Evolutionary conservation across 2,329 filamentous ascomycete species (phyloP).

Genomic region (Talaromyces sp.): DNA sequence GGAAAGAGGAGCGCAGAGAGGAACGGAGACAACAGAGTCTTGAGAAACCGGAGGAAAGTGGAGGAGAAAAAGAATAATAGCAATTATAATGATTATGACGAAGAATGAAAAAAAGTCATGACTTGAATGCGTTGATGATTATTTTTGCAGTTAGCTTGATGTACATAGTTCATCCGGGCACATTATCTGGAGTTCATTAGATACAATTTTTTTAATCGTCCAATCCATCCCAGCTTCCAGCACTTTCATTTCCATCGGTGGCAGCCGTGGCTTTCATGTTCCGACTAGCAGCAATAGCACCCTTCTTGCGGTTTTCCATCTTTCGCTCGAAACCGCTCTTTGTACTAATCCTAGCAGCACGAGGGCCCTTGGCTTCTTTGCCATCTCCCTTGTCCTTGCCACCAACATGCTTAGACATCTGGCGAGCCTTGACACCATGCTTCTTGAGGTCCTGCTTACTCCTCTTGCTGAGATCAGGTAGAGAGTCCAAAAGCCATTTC

Average conservation of each 20-base stretch:
- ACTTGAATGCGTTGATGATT: constrained; percentile 20
- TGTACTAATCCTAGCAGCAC: constrained; percentile 68
- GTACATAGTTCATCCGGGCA: not conserved
- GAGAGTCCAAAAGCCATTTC: constrained; percentile 83
- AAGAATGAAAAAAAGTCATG: constrained; percentile 7
- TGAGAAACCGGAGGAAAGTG: not conserved
- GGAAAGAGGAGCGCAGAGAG: no score
- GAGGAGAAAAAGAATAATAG: not conserved
- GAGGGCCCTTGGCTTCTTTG: constrained; percentile 45
- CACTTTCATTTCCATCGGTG: constrained; percentile 30
- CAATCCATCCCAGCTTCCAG: constrained; percentile 43
- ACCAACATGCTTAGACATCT: constrained; percentile 45
- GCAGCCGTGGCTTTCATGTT: constrained; percentile 33
- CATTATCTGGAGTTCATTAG: not conserved
- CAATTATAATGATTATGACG: not conserved
- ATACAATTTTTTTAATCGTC: constrained; percentile 34
- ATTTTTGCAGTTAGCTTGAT: constrained; percentile 1
- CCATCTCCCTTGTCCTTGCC: constrained; percentile 47
- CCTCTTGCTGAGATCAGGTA: constrained; percentile 81
- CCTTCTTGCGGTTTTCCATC: constrained; percentile 50
- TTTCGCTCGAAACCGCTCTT: constrained; percentile 54
- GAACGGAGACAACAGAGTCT: constrained; percentile 2
- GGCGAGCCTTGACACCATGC: constrained; percentile 75
- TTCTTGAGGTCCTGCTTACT: constrained; percentile 81
- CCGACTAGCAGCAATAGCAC: constrained; percentile 47